These are phyloP conservation scores for Anthracocystis walkeri DNA, from an alignment of 1,284 basidiomycete species.

Conservation along the genomic window DNA sequence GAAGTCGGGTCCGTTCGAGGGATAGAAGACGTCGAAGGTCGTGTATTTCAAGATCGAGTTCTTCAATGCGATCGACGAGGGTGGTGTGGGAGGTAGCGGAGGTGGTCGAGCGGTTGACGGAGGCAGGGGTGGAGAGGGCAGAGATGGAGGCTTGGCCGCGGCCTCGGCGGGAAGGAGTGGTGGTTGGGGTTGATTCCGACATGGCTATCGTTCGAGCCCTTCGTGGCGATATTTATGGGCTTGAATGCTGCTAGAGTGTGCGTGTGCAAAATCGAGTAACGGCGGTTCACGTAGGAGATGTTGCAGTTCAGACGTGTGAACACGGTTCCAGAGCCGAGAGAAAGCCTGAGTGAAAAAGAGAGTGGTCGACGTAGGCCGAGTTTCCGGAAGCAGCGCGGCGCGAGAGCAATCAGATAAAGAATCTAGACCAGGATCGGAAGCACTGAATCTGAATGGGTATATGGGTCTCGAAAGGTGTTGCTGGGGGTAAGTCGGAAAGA, in stretches of 20 bases:
- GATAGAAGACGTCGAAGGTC: constrained; percentile 24
- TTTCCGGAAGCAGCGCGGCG: neutral
- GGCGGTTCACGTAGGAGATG: no score
- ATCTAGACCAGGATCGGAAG: neutral
- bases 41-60: constrained; percentile 32
- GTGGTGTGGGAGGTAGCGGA: constrained; percentile 25
- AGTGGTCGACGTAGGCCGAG: neutral
- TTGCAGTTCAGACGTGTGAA: no score
- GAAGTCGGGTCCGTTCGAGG: constrained; percentile 23
- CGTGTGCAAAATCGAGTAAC: neutral
- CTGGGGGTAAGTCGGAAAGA: neutral
- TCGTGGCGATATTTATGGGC: neutral
- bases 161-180: constrained; percentile 31
- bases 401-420: no score
- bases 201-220: neutral
- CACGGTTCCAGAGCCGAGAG: no score
- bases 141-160: constrained; percentile 1
- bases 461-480: neutral
- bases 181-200: constrained; percentile 23
- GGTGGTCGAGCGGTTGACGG: constrained; percentile 24
- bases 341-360: no score
- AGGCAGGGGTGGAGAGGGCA: constrained; percentile 28
- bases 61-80: constrained; percentile 28
- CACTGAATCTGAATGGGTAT: neutral
- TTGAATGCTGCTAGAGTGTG: neutral